Evolutionary conservation across 2,329 filamentous ascomycete genomes (phyloP).

Genomic region (Nemania abortiva): DNA sequence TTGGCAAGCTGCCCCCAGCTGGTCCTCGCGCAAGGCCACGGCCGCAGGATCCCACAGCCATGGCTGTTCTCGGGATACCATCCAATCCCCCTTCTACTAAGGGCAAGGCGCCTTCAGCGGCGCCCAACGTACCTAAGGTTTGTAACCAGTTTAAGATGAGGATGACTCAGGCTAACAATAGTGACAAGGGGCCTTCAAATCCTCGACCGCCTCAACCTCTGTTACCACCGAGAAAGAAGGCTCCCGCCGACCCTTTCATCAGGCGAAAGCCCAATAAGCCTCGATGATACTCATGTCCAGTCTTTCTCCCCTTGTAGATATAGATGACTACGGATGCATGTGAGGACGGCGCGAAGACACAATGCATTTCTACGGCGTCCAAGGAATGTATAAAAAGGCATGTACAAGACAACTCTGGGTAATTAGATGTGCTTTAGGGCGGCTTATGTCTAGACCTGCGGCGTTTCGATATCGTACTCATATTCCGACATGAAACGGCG

Average conservation of each 20-base stretch:
- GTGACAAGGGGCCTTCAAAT: slow-evolving; percentile 42
- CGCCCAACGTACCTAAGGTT: slow-evolving; percentile 35
- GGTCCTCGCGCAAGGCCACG: slow-evolving; percentile 47
- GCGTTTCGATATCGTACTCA: slow-evolving; percentile 12
- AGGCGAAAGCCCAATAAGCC: slow-evolving; percentile 47
- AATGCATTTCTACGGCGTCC: slow-evolving; percentile 37
- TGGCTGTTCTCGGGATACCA: slow-evolving; percentile 48
- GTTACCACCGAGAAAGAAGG: slow-evolving; percentile 33
- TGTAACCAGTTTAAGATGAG: not conserved
- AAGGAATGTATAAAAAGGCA: slow-evolving; percentile 6
- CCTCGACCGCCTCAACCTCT: slow-evolving; percentile 39
- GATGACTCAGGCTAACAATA: slow-evolving; percentile 34
- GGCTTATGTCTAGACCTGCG: slow-evolving; percentile 14
- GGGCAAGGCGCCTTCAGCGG: slow-evolving; percentile 27
- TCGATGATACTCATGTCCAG: slow-evolving; percentile 27
- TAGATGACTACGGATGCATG: slow-evolving; percentile 4
- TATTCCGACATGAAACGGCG: not conserved
- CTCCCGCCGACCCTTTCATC: slow-evolving; percentile 46
- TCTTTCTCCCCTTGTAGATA: slow-evolving; percentile 17
- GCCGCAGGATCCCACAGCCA: slow-evolving; percentile 49
- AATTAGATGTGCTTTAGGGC: slow-evolving; percentile 6
- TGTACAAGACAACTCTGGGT: slow-evolving; percentile 1
- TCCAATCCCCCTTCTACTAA: slow-evolving; percentile 29
- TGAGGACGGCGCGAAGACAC: not conserved
- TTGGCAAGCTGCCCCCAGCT: slow-evolving; percentile 43